Conservation (phyloP, 169 alveolate species). For the Blepharisma undulans region DNA sequence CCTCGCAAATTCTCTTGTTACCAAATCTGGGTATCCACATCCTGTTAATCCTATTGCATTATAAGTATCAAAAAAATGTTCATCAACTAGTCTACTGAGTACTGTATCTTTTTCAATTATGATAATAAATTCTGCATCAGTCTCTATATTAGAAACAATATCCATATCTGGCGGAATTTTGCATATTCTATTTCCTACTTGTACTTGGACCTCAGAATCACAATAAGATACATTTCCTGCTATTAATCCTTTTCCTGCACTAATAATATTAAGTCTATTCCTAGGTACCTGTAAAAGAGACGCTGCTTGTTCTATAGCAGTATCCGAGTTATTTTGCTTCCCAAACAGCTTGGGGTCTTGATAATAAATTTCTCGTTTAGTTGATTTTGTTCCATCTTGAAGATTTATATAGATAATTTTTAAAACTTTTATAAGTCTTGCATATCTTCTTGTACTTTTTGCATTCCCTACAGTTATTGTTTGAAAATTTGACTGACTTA, state of each 20-base stretch:
- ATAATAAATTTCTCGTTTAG: conserved; percentile 40
- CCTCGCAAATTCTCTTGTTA: conserved; percentile 1
- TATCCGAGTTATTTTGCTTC: conserved; percentile 18
- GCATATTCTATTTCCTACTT: neutral
- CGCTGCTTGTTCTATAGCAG: neutral
- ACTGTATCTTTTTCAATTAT: conserved; percentile 44
- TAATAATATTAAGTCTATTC: neutral
- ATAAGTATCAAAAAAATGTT: neutral
- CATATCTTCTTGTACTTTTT: neutral
- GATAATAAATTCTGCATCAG: conserved; percentile 32
- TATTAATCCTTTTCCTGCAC: conserved; percentile 20
- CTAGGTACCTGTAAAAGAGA: conserved; percentile 33
- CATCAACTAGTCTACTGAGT: conserved; percentile 2
- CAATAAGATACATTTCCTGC: neutral
- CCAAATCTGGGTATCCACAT: conserved; percentile 39
- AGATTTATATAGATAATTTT: neutral
- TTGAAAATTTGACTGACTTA: neutral
- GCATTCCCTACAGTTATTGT: neutral
- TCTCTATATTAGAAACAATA: neutral
- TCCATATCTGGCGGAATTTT: conserved; percentile 22
- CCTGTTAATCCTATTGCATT: conserved; percentile 14
- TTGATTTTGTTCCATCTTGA: neutral
- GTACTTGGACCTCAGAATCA: neutral
- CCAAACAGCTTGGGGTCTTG: neutral
- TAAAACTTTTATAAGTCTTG: neutral